phyloP scores from a whole-genome alignment of 495 filamentous ascomycete species.

The Podospora pseudopauciseta region DNA sequence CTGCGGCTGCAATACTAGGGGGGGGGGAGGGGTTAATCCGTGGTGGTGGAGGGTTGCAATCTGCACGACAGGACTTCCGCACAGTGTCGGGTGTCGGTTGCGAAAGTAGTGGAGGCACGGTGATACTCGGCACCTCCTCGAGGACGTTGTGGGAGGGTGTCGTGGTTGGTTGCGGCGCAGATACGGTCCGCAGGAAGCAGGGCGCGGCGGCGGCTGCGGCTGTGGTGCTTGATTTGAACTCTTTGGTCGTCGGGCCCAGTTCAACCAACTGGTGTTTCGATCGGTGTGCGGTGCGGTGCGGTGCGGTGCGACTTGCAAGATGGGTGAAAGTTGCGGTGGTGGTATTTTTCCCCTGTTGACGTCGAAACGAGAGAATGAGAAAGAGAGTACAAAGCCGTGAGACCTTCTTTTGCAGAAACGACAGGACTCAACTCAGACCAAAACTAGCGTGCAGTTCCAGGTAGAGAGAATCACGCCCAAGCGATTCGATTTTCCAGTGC shows the following conservation, averaged over 20 bases:
- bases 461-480: neutral
- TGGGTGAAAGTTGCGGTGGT: neutral
- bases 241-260: neutral
- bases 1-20: conserved; percentile 16
- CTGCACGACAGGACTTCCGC: conserved; percentile 5
- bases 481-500: neutral
- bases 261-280: neutral
- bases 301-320: neutral
- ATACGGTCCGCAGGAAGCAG: neutral
- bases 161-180: conserved; percentile 9
- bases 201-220: neutral
- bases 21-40: neutral
- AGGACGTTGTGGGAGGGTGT: neutral
- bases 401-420: neutral
- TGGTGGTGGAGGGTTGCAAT: neutral
- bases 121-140: neutral
- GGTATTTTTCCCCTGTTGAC: neutral
- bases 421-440: neutral
- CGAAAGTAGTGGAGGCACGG: neutral
- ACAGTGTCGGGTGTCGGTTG: conserved; percentile 11
- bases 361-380: neutral
- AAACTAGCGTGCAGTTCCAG: neutral
- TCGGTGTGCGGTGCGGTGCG: neutral
- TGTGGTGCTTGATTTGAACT: neutral
- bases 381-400: neutral